phyloP scores from a whole-genome alignment of 441 rosid genomes.

The Corymbia citriodora region DNA sequence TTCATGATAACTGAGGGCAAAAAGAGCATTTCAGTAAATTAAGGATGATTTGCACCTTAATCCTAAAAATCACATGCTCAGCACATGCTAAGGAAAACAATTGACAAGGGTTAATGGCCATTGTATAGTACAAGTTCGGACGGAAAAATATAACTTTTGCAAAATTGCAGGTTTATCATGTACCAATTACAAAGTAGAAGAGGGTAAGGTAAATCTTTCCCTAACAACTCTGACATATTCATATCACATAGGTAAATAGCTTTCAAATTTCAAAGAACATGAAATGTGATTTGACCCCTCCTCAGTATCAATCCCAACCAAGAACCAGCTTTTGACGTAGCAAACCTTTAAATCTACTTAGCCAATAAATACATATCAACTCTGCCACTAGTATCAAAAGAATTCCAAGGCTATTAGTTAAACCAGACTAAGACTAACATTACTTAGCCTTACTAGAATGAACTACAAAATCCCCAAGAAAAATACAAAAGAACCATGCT shows the following conservation, averaged over 20 bases:
- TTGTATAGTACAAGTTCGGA: not conserved
- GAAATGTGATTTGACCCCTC: not conserved
- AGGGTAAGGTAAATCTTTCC: not conserved
- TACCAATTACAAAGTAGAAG: not conserved
- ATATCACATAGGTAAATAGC: not conserved
- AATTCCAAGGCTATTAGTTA: not conserved
- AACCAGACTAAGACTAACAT: not conserved
- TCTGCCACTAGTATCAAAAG: not conserved
- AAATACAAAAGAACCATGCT: not conserved
- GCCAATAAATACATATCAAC: not conserved
- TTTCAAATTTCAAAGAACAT: not conserved
- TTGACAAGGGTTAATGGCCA: not conserved
- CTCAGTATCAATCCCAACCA: not conserved
- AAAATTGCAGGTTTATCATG: not conserved
- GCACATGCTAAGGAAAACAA: not conserved
- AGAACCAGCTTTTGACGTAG: not conserved
- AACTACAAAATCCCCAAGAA: not conserved
- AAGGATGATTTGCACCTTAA: not conserved
- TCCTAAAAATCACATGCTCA: not conserved
- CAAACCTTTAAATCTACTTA: not conserved
- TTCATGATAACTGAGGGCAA: not conserved
- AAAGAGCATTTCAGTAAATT: not conserved
- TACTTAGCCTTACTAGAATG: not conserved
- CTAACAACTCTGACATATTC: not conserved
- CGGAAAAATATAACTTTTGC: not conserved